Conservation (phyloP, 2,329 filamentous ascomycete genomes). For the Xylariaceae sp. region DNA sequence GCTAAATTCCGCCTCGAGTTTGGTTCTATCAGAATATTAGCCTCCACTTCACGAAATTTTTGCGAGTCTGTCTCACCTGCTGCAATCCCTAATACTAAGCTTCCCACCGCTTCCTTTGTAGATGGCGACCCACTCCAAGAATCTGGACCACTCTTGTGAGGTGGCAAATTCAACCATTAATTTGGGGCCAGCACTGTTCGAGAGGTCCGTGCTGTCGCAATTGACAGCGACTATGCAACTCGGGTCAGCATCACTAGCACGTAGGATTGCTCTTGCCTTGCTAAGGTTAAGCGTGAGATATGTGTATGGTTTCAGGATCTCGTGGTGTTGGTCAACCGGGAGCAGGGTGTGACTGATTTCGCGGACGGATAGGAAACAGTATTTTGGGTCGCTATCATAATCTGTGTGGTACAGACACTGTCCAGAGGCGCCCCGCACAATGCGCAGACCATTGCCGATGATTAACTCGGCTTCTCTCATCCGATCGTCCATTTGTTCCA, state of each 20-base stretch:
- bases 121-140: slow-evolving; percentile 34
- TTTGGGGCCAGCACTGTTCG: slow-evolving; percentile 20
- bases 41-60: not conserved
- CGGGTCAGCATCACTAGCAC: not conserved
- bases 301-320: slow-evolving; percentile 24
- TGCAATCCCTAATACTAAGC: slow-evolving; percentile 2
- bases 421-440: slow-evolving; percentile 36
- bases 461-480: slow-evolving; percentile 16
- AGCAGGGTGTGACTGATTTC: slow-evolving; percentile 35
- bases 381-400: slow-evolving; percentile 6
- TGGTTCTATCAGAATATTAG: slow-evolving; percentile 26
- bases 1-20: slow-evolving; percentile 26
- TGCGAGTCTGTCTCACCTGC: slow-evolving; percentile 14
- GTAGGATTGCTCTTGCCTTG: slow-evolving; percentile 13
- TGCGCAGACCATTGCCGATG: slow-evolving; percentile 28
- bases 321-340: slow-evolving; percentile 29
- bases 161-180: slow-evolving; percentile 37
- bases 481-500: not conserved
- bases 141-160: slow-evolving; percentile 23
- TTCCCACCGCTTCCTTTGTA: not conserved
- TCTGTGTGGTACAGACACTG: slow-evolving; percentile 30
- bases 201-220: not conserved
- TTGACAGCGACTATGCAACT: slow-evolving; percentile 24
- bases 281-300: slow-evolving; percentile 36
- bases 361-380: slow-evolving; percentile 33